Conservation (phyloP, 2,329 filamentous ascomycete species). For the Diaporthe humulicola region DNA sequence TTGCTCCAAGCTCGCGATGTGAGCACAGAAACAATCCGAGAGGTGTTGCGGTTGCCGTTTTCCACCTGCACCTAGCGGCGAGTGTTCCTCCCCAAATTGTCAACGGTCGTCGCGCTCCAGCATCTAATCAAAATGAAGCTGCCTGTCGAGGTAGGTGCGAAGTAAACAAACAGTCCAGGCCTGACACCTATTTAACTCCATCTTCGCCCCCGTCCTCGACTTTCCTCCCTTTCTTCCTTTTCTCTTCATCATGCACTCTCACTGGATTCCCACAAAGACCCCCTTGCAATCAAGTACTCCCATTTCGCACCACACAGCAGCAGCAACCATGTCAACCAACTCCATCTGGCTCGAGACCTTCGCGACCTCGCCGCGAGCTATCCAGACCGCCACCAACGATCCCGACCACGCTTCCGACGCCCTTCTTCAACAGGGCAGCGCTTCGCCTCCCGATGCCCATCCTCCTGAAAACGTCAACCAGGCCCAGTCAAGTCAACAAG, state of each 20-base stretch:
- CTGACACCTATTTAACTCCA: background rate
- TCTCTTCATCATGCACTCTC: slow-evolving; percentile 15
- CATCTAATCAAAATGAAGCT: background rate
- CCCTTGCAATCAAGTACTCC: background rate
- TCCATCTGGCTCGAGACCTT: background rate
- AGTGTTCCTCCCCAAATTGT: no score
- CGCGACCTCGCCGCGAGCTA: background rate
- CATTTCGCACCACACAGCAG: background rate
- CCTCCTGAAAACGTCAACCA: background rate
- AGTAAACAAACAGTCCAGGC: background rate
- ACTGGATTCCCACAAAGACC: background rate
- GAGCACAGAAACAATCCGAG: no score
- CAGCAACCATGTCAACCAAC: background rate
- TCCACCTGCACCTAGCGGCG: no score
- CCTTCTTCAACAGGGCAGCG: background rate
- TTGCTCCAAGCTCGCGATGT: no score
- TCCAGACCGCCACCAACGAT: background rate
- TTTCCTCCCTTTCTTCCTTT: background rate
- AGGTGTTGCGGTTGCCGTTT: no score
- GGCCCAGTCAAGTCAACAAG: background rate
- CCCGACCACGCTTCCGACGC: background rate
- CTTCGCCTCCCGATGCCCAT: background rate
- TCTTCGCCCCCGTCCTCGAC: background rate
- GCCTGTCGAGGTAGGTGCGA: background rate
- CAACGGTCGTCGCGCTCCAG: background rate